phyloP scores from a whole-genome alignment of 228 moss, liverwort and hornwort genomes.

The Sphagnum magellanicum region DNA sequence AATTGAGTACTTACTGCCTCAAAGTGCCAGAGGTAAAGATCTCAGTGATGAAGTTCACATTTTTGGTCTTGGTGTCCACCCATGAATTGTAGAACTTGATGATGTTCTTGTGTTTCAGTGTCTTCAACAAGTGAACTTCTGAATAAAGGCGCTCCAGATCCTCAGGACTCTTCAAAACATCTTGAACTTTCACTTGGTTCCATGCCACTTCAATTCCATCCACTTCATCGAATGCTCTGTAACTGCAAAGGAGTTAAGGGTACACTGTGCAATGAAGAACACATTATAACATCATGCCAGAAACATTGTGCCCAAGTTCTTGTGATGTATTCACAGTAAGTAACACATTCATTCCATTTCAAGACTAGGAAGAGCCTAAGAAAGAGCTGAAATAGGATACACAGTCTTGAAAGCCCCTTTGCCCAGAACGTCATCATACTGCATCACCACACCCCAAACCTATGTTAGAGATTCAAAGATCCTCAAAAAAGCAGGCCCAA shows the following conservation, averaged over 20 bases:
- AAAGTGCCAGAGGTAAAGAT: slow-evolving; percentile 95
- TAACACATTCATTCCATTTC: slow-evolving; percentile 1
- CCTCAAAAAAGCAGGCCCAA: not conserved
- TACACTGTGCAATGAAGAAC: not conserved
- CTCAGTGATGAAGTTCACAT: slow-evolving; percentile 96
- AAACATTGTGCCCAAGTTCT: too few relatives aligned
- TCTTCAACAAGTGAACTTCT: slow-evolving; percentile 88
- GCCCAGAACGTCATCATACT: slow-evolving; percentile 87
- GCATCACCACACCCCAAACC: slow-evolving; percentile 21
- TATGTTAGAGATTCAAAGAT: slow-evolving; percentile 23
- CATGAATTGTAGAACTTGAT: slow-evolving; percentile 97
- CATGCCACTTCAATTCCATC: slow-evolving; percentile 99
- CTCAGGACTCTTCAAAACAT: slow-evolving; percentile 80
- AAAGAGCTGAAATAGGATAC: slow-evolving; percentile 14
- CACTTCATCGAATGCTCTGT: slow-evolving; percentile 94
- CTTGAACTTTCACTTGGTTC: slow-evolving; percentile 98
- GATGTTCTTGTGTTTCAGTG: slow-evolving; percentile 87
- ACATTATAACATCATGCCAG: too few relatives aligned
- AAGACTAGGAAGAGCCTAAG: not conserved
- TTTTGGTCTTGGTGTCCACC: slow-evolving; percentile 93
- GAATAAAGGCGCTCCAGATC: slow-evolving; percentile 94
- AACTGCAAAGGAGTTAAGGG: slow-evolving; percentile 25
- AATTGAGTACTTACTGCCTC: slow-evolving; percentile 48
- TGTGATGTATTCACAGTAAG: too few relatives aligned
- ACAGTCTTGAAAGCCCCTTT: slow-evolving; percentile 99